Conservation (phyloP, 495 filamentous ascomycete genomes). For the Talaromyces liani region DNA sequence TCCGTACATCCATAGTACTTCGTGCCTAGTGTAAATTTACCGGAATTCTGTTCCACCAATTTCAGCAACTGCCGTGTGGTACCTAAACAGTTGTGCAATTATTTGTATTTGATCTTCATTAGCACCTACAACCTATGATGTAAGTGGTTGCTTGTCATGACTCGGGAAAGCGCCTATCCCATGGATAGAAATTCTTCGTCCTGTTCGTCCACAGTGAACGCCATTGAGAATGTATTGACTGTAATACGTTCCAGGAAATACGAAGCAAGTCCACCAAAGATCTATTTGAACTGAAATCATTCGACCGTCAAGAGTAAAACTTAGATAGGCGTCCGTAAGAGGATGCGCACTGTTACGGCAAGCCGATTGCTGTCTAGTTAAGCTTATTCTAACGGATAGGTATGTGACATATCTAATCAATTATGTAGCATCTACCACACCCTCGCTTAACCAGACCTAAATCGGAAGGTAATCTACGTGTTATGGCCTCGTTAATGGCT, state of each 20-base stretch:
- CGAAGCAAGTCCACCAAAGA: not conserved
- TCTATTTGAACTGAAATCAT: not conserved
- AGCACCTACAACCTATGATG: not conserved
- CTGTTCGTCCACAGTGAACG: not conserved
- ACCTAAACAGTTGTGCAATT: not conserved
- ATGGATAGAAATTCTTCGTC: not conserved
- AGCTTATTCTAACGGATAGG: not conserved
- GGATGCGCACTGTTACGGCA: not conserved
- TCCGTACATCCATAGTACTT: too few species aligned
- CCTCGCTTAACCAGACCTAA: not conserved
- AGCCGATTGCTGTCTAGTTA: not conserved
- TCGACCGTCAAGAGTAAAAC: not conserved
- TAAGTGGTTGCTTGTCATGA: slow-evolving; percentile 1
- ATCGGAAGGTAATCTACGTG: not conserved
- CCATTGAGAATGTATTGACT: not conserved
- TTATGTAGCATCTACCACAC: not conserved
- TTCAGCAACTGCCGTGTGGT: too few species aligned
- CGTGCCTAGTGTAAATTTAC: too few species aligned
- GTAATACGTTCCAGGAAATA: not conserved
- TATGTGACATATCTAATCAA: not conserved
- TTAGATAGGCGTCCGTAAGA: not conserved
- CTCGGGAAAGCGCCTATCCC: not conserved
- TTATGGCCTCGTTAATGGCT: not conserved
- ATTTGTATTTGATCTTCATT: not conserved
- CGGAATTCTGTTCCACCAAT: too few species aligned